A percentile compares a stretch with the other conserved stretches of the same genome.
Conservation (phyloP, 305 asterid species). For the Caryopteris hybrid region DNA sequence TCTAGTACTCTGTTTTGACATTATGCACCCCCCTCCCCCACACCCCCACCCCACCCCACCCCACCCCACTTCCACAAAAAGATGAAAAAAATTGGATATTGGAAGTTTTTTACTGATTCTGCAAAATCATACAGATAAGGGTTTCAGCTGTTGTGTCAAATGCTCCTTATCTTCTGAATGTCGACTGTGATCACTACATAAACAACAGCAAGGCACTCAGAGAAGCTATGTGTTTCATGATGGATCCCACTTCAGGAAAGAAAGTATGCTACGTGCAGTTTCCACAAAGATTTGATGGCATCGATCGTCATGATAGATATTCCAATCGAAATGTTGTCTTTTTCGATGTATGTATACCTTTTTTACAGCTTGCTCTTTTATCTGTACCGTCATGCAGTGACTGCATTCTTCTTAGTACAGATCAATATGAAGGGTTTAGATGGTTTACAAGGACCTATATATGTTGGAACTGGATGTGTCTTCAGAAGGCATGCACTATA, state of each 20-base stretch:
- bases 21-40: no score
- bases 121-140: slow-evolving; percentile 44
- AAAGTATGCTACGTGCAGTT: slow-evolving; percentile 86
- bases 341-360: slow-evolving; percentile 63
- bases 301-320: slow-evolving; percentile 80
- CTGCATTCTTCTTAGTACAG: slow-evolving; percentile 39
- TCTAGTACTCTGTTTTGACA: background rate
- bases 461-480: slow-evolving; percentile 87
- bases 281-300: slow-evolving; percentile 91
- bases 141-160: slow-evolving; percentile 86
- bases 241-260: slow-evolving; percentile 89
- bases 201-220: slow-evolving; percentile 85
- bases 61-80: background rate
- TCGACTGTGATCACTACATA: slow-evolving; percentile 90
- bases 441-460: slow-evolving; percentile 93
- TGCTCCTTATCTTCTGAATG: slow-evolving; percentile 81
- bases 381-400: background rate
- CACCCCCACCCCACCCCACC: no score
- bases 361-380: background rate
- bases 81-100: background rate
- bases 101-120: background rate
- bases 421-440: slow-evolving; percentile 94
- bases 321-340: slow-evolving; percentile 84
- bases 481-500: slow-evolving; percentile 84
- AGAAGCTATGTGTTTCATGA: slow-evolving; percentile 94